Conservation (phyloP, 2,329 filamentous ascomycete genomes). For the Tothia fuscella region DNA sequence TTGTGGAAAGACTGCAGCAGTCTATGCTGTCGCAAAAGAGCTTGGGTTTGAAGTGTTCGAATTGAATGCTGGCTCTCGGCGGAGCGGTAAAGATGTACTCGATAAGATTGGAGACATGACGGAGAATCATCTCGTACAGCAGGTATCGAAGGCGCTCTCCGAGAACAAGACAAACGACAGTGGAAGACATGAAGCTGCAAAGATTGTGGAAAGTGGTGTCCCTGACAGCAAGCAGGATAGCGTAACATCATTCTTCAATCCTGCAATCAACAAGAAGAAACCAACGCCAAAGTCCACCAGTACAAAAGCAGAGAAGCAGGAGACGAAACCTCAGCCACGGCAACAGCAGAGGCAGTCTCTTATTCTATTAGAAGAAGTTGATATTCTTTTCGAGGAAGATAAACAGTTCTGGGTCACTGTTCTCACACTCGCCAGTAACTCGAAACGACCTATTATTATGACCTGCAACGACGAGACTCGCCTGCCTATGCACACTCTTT, state of each 20-base stretch:
- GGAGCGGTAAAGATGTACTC: constrained; percentile 79
- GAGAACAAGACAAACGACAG: constrained; percentile 25
- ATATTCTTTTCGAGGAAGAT: constrained; percentile 89
- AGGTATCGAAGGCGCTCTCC: constrained; percentile 14
- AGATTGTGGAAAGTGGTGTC: constrained; percentile 34
- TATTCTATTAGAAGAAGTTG: constrained; percentile 87
- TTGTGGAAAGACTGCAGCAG: constrained; percentile 84
- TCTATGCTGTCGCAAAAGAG: constrained; percentile 86
- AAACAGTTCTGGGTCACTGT: constrained; percentile 88
- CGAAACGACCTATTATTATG: constrained; percentile 84
- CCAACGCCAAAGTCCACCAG: constrained; percentile 12
- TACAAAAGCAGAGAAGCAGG: constrained; percentile 12
- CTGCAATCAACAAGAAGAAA: constrained; percentile 15
- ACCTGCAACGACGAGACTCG: constrained; percentile 88
- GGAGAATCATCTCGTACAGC: constrained; percentile 77
- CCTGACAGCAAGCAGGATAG: constrained; percentile 63
- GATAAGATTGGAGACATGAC: constrained; percentile 97
- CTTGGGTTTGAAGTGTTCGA: constrained; percentile 91
- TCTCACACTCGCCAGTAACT: constrained; percentile 63
- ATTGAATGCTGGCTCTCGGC: constrained; percentile 71
- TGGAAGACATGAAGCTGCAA: constrained; percentile 8
- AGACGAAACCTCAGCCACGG: constrained; percentile 26
- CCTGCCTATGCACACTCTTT: constrained; percentile 62
- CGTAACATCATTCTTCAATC: constrained; percentile 70
- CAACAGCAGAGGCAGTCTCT: constrained; percentile 73